Base-by-base conservation (phyloP, 1,284 basidiomycete genomes). In the Limonomyces culmigenus region DNA sequence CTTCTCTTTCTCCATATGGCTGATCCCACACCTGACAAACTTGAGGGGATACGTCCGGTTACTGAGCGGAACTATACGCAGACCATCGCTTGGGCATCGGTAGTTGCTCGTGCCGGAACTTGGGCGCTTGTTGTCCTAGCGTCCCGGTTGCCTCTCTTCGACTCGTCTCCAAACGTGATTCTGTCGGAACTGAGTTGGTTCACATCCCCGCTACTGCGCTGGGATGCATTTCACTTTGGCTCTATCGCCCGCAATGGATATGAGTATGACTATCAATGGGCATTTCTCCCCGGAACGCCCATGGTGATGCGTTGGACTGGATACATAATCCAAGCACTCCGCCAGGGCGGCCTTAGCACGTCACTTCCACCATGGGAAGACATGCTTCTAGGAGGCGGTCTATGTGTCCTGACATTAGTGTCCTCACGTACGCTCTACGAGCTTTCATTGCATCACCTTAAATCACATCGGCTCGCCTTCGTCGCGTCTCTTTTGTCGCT, bases 181-280 rank as follows among this genome's bases (percentile, higher is more conserved):
- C 35, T 47, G 12, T 37, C 50, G 1, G 16, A 50, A 50, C 40
- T 31, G 38, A 3, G 32, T 38, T 3, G 40, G 2, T 36, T 49
- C 3, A 39, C 50, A 0, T 53, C 49, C 10, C 47, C 62, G 2
- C 44, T 70, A 2, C 57, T 87, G n/a, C 73, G 89, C 42, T 97
- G 93, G 93, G 93, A 97, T 50, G 65, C 67, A 2, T 66, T 96
- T 40, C 79, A 96, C 55, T 96, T 89, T 51, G 47, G 58, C 1
- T 62, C 67, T 41, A 68, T 87, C 33, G 81, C 84, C 0, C 44
- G 61, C 11, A 55, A 70, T 13, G 69, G 69, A 8, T 85, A 93
- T 51, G 50, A 55, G 3, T 76, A 72, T 52, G 93, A 97, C 52
- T 70, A 95, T 48, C 67, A 85, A 46, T 81, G 85, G 61, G 93